phyloP scores from a whole-genome alignment of 768 basidiomycete species.

The Auriscalpium microsporum region DNA sequence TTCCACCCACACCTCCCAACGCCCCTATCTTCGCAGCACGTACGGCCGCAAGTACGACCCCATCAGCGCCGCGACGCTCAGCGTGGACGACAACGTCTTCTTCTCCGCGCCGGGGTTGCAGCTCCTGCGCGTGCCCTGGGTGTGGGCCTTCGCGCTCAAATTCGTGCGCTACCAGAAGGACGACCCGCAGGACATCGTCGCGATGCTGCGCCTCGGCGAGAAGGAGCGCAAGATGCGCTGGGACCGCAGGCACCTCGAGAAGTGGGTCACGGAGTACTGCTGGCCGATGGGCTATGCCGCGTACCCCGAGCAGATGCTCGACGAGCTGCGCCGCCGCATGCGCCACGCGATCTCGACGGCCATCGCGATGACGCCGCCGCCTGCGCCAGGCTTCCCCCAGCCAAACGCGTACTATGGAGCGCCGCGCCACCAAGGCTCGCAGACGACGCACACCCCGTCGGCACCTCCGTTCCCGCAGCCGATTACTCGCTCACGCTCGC shows the following conservation, averaged over 20 bases:
- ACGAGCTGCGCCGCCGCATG: conserved; percentile 42
- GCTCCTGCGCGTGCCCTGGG: conserved; percentile 58
- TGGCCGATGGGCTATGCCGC: conserved; percentile 54
- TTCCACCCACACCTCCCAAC: background rate
- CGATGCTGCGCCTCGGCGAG: conserved; percentile 57
- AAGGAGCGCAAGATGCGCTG: conserved; percentile 43
- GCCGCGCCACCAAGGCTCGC: too few relatives aligned
- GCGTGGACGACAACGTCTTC: conserved; percentile 39
- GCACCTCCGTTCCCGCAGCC: too few relatives aligned
- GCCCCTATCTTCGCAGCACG: conserved; percentile 8
- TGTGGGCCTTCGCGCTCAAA: conserved; percentile 68
- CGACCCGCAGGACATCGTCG: conserved; percentile 58
- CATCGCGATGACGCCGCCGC: too few relatives aligned
- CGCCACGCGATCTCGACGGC: conserved; percentile 37
- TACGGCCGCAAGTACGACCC: conserved; percentile 40
- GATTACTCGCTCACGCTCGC: too few relatives aligned
- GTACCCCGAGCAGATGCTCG: conserved; percentile 37
- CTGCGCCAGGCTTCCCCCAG: too few relatives aligned
- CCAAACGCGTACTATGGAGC: too few relatives aligned
- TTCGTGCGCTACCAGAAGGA: conserved; percentile 56
- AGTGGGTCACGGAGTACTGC: conserved; percentile 49
- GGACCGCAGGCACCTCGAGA: conserved; percentile 45
- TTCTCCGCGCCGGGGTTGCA: conserved; percentile 44
- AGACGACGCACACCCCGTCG: too few relatives aligned
- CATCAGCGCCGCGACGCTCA: conserved; percentile 43